Evolutionary conservation across 495 filamentous ascomycete genomes (phyloP), one percentile per base, ranked within the genome.

Genomic region (Talaromyces borbonicus): DNA sequence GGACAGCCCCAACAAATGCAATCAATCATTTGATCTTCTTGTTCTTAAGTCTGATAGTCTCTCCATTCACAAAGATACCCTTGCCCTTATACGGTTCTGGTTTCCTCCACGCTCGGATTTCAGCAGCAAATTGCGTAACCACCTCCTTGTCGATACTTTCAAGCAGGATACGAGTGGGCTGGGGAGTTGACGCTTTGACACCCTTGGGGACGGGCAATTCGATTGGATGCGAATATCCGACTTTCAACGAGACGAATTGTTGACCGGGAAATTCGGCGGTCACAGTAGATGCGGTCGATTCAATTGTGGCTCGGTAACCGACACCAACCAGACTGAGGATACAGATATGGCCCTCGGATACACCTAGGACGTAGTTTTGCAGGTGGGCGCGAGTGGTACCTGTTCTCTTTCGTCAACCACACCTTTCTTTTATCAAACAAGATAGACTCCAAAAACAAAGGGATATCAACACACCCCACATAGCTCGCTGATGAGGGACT

Each of bases 51-150:
- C 81, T 90, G 72, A 98, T 95, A 3, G 88, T 96, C 74, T 98
- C 90, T 39, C 86, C 85, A 61, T 95, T 90, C 48, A 97, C 78
- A 55, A 97, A 98, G 51, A 98, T 96, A 57, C 92, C 92, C 79
- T 98, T 96, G 44, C 92, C 92, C 80, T 98, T 98, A 67, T 97
- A 98, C 41, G 93, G 92, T 66, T 98, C 92, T 30, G 92, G 92
- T 49, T 70, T 73, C 63, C 93, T 80, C 92, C 92, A 98, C 57
- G 67, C 76, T 47, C 87, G 69, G 49, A 98, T 90, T 57, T 79
- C 73, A 2, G 93, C 90, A 18, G 92, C 93, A 60, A 96, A 95
- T 51, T 84, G 75, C 68, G 85, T 90, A 50, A 98, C 80, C 33
- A 81, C 71, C 52, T 89, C 77, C 68, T 85, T 90, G 61, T 97